phyloP scores from a whole-genome alignment of 2,329 filamentous ascomycete species.

The Penicillium carneum region DNA sequence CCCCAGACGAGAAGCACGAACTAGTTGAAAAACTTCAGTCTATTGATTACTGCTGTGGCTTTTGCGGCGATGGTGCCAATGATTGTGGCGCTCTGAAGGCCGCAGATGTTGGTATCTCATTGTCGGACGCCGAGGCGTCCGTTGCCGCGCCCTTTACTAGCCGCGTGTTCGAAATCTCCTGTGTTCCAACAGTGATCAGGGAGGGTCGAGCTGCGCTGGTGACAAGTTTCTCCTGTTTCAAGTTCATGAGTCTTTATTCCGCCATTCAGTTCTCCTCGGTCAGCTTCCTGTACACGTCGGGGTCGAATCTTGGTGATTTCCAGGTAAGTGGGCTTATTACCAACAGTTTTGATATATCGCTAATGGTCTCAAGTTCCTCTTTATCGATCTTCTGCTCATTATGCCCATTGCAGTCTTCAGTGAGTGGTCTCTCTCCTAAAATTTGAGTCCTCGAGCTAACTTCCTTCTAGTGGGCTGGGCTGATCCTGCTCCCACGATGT shows the following conservation, averaged over 20 bases:
- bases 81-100: conserved; percentile 97
- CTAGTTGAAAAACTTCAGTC: conserved; percentile 95
- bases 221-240: conserved; percentile 99
- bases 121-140: conserved; percentile 95
- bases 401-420: conserved; percentile 95
- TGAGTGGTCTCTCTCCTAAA: conserved; percentile 49
- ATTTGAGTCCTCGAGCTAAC: background rate
- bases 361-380: conserved; percentile 70
- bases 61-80: conserved; percentile 96
- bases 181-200: conserved; percentile 89
- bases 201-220: conserved; percentile 93
- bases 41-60: conserved; percentile 92
- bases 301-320: conserved; percentile 94
- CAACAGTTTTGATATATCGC: conserved; percentile 3
- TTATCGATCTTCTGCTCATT: conserved; percentile 91
- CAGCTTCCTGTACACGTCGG: conserved; percentile 92
- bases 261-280: conserved; percentile 99
- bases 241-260: conserved; percentile 98
- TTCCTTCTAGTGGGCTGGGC: conserved; percentile 81
- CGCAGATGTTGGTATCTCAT: conserved; percentile 93
- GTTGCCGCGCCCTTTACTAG: conserved; percentile 98
- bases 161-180: conserved; percentile 92
- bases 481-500: conserved; percentile 77
- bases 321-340: conserved; percentile 62
- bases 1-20: conserved; percentile 97